A percentile compares a stretch with the other conserved stretches of the same genome.
Evolutionary conservation across 306 rosid genomes (phyloP).

Genomic region (Pyrus betulifolia): DNA sequence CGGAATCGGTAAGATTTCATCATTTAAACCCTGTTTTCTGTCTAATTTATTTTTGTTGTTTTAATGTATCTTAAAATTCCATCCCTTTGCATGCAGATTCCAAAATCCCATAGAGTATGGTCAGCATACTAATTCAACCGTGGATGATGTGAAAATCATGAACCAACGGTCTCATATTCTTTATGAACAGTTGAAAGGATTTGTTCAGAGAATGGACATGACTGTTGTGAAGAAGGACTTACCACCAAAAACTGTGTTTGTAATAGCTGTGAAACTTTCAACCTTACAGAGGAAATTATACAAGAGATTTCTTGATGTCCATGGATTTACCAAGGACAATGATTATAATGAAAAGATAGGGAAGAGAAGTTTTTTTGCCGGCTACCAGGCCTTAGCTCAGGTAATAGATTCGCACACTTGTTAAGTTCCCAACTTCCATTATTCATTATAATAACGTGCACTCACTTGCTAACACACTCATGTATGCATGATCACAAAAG

Average conservation of each 20-base stretch:
- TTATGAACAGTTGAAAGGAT: conserved; percentile 83
- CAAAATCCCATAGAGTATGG: conserved; percentile 98
- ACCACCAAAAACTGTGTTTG: conserved; percentile 96
- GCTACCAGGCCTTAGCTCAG: conserved; percentile 97
- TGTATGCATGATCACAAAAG: not conserved
- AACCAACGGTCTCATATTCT: conserved; percentile 96
- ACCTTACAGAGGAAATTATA: conserved; percentile 81
- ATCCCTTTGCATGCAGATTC: conserved; percentile 52
- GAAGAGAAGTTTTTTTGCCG: conserved; percentile 89
- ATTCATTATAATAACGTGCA: not conserved
- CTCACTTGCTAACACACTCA: not conserved
- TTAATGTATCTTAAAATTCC: conserved; percentile 6
- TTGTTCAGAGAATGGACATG: conserved; percentile 99
- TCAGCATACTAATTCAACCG: conserved; percentile 93
- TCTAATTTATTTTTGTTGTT: not conserved
- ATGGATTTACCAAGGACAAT: conserved; percentile 64
- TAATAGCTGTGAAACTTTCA: conserved; percentile 90
- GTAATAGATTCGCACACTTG: conserved; percentile 27
- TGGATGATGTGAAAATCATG: conserved; percentile 88
- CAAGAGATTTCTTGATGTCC: conserved; percentile 87
- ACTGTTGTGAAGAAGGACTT: conserved; percentile 87
- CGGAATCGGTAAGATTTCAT: conserved; percentile 74
- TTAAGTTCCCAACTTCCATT: not conserved
- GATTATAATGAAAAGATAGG: conserved; percentile 49
- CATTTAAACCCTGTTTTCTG: conserved; percentile 14